Conservation (phyloP, 306 rosid species). For the Alnus glutinosa region DNA sequence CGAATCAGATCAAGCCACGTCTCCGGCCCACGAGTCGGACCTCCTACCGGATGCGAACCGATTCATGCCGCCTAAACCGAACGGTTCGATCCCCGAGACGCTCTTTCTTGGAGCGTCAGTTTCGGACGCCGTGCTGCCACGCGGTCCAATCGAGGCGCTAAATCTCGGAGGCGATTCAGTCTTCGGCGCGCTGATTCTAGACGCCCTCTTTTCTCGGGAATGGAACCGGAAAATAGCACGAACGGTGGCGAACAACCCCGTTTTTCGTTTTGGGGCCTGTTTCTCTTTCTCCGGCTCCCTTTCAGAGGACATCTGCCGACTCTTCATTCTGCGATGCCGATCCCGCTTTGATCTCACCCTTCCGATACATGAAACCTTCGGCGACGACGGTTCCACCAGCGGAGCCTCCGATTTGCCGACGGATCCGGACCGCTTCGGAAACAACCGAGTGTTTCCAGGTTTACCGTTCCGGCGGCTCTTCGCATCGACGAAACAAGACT, state of each 20-base stretch:
- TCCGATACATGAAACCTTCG: constrained; percentile 96
- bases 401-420: constrained; percentile 52
- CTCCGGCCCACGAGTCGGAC: constrained; percentile 57
- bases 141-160: constrained; percentile 15
- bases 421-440: constrained; percentile 69
- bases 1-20: constrained; percentile 19
- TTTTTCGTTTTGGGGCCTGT: constrained; percentile 36
- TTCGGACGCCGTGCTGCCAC: constrained; percentile 19
- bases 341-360: constrained; percentile 84
- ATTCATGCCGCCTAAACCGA: constrained; percentile 60
- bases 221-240: constrained; percentile 58
- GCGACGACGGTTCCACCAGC: constrained; percentile 77
- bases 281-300: constrained; percentile 33
- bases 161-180: constrained; percentile 31
- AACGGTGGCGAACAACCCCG: constrained; percentile 62
- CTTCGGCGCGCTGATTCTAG: constrained; percentile 20
- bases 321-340: constrained; percentile 55
- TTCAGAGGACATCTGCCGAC: constrained; percentile 40
- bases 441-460: constrained; percentile 46
- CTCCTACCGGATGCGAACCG: constrained; percentile 83
- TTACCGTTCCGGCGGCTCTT: constrained; percentile 53
- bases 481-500: constrained; percentile 49
- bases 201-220: constrained; percentile 33
- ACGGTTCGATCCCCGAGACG: constrained; percentile 64
- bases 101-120: constrained; percentile 56